Evolutionary conservation across 805 yeast species (phyloP).

Genomic region (Yamadazyma ubonensis): DNA sequence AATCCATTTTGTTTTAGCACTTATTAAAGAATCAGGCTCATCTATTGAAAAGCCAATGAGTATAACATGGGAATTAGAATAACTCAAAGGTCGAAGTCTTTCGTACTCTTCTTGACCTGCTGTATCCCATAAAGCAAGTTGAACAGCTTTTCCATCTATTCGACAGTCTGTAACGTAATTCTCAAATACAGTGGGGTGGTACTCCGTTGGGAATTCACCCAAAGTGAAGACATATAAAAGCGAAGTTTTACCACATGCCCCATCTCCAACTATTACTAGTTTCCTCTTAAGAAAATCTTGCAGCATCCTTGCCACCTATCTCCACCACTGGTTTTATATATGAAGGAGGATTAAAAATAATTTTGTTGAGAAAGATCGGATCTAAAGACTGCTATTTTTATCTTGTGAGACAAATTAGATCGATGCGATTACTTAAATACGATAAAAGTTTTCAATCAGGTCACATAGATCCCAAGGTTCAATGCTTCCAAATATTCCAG

Average conservation of each 20-base stretch:
- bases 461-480: too few species aligned
- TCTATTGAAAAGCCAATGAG: constrained; percentile 84
- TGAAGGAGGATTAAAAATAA: background rate
- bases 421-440: too few species aligned
- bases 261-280: constrained; percentile 90
- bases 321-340: background rate
- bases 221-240: constrained; percentile 85
- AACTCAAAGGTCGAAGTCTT: constrained; percentile 81
- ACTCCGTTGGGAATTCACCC: constrained; percentile 90
- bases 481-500: too few species aligned
- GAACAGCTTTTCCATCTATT: constrained; percentile 89
- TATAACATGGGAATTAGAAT: constrained; percentile 82
- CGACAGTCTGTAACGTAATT: constrained; percentile 92
- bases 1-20: constrained; percentile 85
- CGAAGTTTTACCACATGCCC: constrained; percentile 93
- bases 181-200: constrained; percentile 93
- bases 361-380: background rate
- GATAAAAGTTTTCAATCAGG: too few species aligned
- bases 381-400: background rate
- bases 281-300: constrained; percentile 45
- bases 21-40: constrained; percentile 78
- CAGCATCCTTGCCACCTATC: constrained; percentile 1
- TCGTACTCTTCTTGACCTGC: constrained; percentile 98
- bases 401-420: background rate
- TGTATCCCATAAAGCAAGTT: constrained; percentile 90